Evolutionary conservation across 768 basidiomycete genomes (phyloP), one percentile per base, ranked within the genome.

Genomic region (Podaxis sp.): DNA sequence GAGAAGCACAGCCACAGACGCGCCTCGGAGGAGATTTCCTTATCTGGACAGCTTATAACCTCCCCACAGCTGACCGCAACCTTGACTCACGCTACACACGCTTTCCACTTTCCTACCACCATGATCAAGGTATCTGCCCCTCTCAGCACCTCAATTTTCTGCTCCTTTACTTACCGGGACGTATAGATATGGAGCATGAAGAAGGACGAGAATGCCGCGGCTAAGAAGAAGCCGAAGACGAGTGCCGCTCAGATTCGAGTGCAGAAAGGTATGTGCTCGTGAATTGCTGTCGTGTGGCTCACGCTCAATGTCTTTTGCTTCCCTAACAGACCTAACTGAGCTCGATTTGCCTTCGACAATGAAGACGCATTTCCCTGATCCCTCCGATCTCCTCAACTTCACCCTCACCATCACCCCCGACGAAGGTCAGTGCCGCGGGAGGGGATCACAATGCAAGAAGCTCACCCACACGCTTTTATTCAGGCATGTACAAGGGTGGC

Each of bases 401-500:
- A 88, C 88, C 56, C 84, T 99, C 40, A 95, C 90, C 66, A 98
- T 99, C 71, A 89, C 89, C 54, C 97, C 97, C 8, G 97, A 99
- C 76, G 97, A 99, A 80, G 96, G 96, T 91, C 65, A 64, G 83
- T 70, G 33, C 58, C 53, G 64, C 22, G 30, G 33, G 38, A 13
- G 20, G 41, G n/a, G 50, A 7, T 51, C 20, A 26, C 28, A 26
- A 5, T 4, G 3, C 1, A 13, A 22, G 46, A 15, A 22, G 28
- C 46, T 53, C 30, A 50, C 28, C 56, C 24, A 52, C 12, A 12
- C 41, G 13, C 57, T 24, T 54, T 48, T 30, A 2, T 40, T 24
- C 63, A 99, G 96, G 97, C 69, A 98, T 99, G 92, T 99, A 99
- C 83, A 93, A 95, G 77, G 93, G 94, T 70, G 96, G 95, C 67